Conservation (phyloP, 1,284 basidiomycete species). For the Boletus hoseneyae region DNA sequence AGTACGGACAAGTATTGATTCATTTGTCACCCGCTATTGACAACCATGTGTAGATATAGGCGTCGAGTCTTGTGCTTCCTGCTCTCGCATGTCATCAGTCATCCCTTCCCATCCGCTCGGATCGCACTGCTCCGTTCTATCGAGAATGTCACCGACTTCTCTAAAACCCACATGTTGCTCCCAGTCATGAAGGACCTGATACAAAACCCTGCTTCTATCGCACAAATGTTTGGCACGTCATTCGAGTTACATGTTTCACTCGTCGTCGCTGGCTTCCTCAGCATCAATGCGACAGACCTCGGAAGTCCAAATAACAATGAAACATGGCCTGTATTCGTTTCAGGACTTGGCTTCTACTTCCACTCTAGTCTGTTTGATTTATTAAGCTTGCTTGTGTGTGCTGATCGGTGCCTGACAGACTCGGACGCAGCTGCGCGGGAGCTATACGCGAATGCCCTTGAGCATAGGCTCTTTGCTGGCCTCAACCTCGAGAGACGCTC, state of each 20-base stretch:
- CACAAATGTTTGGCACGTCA: constrained; percentile 23
- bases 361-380: constrained; percentile 39
- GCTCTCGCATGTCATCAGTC: constrained; percentile 75
- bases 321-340: constrained; percentile 49
- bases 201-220: constrained; percentile 23
- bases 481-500: constrained; percentile 53
- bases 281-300: constrained; percentile 41
- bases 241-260: constrained; percentile 46
- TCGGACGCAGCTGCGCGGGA: constrained; percentile 32
- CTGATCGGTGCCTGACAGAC: constrained; percentile 25
- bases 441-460: constrained; percentile 43
- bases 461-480: constrained; percentile 49
- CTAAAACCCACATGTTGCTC: constrained; percentile 63
- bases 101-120: constrained; percentile 50
- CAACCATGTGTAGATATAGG: constrained; percentile 56
- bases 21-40: constrained; percentile 8
- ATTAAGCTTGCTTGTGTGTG: neutral
- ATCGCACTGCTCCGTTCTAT: constrained; percentile 60
- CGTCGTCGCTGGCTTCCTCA: constrained; percentile 56
- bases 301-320: constrained; percentile 36
- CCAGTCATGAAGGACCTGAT: constrained; percentile 55
- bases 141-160: constrained; percentile 56
- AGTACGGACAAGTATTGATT: constrained; percentile 41
- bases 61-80: constrained; percentile 76
- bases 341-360: constrained; percentile 44